phyloP scores from a whole-genome alignment of 2,329 filamentous ascomycete genomes.

The Exophiala xenobiotica region DNA sequence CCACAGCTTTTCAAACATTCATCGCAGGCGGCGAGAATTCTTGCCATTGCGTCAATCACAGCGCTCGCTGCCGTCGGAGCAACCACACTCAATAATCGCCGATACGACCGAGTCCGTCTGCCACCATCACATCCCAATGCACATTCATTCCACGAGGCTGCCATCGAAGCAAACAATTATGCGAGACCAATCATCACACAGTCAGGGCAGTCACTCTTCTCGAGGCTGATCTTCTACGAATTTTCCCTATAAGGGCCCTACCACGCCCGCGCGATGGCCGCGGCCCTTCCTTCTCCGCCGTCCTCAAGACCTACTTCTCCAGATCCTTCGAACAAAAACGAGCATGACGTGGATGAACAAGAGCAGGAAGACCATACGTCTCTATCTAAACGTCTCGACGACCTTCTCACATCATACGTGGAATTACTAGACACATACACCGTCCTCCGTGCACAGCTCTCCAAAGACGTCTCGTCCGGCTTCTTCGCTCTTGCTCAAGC shows the following conservation, averaged over 20 bases:
- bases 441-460: conserved; percentile 27
- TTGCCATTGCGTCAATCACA: conserved; percentile 12
- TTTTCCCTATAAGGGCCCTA: not conserved
- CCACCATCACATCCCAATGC: not conserved
- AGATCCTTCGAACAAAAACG: not conserved
- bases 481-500: conserved; percentile 51
- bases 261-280: not conserved
- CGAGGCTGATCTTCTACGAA: conserved; percentile 10
- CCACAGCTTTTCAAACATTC: conserved; percentile 7
- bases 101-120: conserved; percentile 16
- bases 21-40: conserved; percentile 9
- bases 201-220: not conserved
- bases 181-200: conserved; percentile 4
- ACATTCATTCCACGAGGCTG: not conserved
- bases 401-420: conserved; percentile 30
- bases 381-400: conserved; percentile 24
- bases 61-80: not conserved
- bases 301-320: conserved; percentile 11
- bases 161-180: conserved; percentile 4
- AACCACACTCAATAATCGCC: conserved; percentile 15
- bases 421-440: conserved; percentile 32
- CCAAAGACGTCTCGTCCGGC: conserved; percentile 34
- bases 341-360: not conserved
- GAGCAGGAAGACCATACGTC: not conserved
- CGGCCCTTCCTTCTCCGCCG: conserved; percentile 20